phyloP scores from a whole-genome alignment of 2,329 filamentous ascomycete genomes.

The Scortechinia acanthostroma region DNA sequence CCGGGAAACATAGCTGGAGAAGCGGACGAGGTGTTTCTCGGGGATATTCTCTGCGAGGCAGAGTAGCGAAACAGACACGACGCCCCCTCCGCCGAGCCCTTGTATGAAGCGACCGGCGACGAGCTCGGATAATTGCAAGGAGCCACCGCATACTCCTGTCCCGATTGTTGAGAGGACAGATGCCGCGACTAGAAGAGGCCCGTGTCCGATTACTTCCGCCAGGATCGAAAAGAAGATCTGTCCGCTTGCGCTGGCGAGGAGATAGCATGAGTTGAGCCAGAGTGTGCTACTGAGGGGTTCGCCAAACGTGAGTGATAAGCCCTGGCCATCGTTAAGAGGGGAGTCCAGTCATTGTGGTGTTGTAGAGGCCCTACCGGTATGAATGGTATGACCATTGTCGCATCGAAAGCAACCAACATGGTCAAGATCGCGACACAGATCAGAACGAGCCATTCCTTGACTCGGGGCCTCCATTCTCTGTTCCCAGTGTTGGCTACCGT shows the following conservation, averaged over 20 bases:
- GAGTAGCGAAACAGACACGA: neutral
- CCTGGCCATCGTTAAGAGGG: neutral
- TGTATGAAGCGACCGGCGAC: neutral
- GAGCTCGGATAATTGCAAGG: neutral
- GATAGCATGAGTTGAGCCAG: neutral
- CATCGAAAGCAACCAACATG: constrained; percentile 1
- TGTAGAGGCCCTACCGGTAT: neutral
- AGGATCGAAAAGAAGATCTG: neutral
- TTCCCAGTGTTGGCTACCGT: too few species aligned
- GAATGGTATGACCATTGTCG: neutral
- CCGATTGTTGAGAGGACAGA: neutral
- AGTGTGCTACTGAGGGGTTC: neutral
- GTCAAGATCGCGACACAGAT: neutral
- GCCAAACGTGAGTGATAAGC: neutral
- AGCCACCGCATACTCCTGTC: neutral
- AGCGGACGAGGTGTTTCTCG: neutral
- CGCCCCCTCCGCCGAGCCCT: neutral
- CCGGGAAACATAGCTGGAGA: neutral
- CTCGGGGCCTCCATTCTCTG: neutral
- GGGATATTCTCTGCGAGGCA: neutral
- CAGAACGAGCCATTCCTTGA: neutral
- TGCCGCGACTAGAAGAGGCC: neutral
- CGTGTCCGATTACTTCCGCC: neutral
- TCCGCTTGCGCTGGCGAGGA: neutral
- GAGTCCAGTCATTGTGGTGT: neutral